A percentile compares a stretch with the other conserved stretches of the same genome.
These are phyloP conservation scores for Phytophthora chlamydospora DNA, from an alignment of 352 stramenopile species.

Conservation along the genomic window DNA sequence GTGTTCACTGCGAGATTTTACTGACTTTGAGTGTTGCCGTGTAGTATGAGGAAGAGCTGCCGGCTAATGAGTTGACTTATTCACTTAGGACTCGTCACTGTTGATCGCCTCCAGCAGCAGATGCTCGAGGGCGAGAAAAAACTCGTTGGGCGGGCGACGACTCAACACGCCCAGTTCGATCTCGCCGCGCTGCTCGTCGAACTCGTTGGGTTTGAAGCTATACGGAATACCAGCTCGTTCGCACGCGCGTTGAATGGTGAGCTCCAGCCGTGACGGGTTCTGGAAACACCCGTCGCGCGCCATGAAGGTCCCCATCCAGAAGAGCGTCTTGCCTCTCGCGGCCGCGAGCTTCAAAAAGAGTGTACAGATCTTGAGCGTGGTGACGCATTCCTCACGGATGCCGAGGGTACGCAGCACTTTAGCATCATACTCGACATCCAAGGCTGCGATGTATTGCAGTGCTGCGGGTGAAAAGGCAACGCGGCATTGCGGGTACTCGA, in stretches of 20 bases:
- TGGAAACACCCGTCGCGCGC: constrained; percentile 72
- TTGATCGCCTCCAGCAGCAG: constrained; percentile 35
- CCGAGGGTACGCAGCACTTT: constrained; percentile 54
- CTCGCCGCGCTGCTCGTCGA: constrained; percentile 61
- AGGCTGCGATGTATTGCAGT: constrained; percentile 56
- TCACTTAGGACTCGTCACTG: constrained; percentile 21
- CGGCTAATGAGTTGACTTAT: constrained; percentile 6
- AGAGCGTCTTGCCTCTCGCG: constrained; percentile 49
- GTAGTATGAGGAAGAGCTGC: constrained; percentile 17
- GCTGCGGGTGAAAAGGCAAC: constrained; percentile 53
- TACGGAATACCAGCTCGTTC: constrained; percentile 50
- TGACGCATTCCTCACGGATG: constrained; percentile 77
- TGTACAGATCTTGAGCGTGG: constrained; percentile 78
- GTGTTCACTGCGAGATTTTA: constrained; percentile 21
- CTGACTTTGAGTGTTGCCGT: constrained; percentile 11
- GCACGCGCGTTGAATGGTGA: constrained; percentile 56
- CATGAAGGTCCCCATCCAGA: constrained; percentile 80
- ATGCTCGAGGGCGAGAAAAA: constrained; percentile 61
- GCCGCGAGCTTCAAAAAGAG: constrained; percentile 69
- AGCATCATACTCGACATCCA: constrained; percentile 63
- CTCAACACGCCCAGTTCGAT: constrained; percentile 64
- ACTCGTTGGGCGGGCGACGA: constrained; percentile 64
- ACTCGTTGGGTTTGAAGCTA: constrained; percentile 60
- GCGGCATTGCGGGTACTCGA: constrained; percentile 76
- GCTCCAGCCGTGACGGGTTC: constrained; percentile 61